These are phyloP conservation scores for Phylloporus sp. DNA, from an alignment of 768 basidiomycete genomes.

Conservation along the genomic window DNA sequence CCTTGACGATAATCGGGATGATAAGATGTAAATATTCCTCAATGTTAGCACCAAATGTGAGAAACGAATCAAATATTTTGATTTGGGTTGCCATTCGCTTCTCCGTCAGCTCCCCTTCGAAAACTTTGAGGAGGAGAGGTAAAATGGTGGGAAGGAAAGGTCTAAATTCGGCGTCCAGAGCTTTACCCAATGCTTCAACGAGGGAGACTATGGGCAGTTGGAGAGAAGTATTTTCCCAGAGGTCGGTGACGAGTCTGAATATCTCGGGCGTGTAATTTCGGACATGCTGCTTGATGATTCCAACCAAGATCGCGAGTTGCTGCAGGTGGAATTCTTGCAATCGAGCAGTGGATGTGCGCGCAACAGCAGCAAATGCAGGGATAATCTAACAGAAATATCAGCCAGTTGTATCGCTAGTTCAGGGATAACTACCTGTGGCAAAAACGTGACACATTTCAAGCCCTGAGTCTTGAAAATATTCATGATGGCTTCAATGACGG, in stretches of 20 bases:
- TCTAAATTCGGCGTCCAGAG: slow-evolving; percentile 95
- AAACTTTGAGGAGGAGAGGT: slow-evolving; percentile 84
- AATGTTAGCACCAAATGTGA: slow-evolving; percentile 92
- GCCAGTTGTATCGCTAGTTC: slow-evolving; percentile 2
- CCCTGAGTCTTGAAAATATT: slow-evolving; percentile 98
- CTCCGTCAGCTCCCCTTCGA: slow-evolving; percentile 83
- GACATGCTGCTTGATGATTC: slow-evolving; percentile 96
- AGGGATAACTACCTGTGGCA: slow-evolving; percentile 67
- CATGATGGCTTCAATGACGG: slow-evolving; percentile 97
- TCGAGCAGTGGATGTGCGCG: slow-evolving; percentile 73
- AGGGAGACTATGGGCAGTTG: slow-evolving; percentile 91
- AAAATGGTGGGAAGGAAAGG: slow-evolving; percentile 89
- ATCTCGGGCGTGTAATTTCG: slow-evolving; percentile 86
- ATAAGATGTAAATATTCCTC: slow-evolving; percentile 98
- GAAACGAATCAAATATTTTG: slow-evolving; percentile 90
- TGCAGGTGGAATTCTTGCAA: slow-evolving; percentile 92
- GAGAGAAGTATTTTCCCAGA: slow-evolving; percentile 81
- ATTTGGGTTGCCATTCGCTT: slow-evolving; percentile 74
- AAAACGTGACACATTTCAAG: slow-evolving; percentile 89
- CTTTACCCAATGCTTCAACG: slow-evolving; percentile 88
- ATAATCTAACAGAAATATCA: slow-evolving; percentile 58
- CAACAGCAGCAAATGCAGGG: slow-evolving; percentile 88
- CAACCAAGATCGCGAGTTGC: slow-evolving; percentile 90
- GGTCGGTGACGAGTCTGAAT: slow-evolving; percentile 78
- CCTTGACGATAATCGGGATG: slow-evolving; percentile 88